A percentile compares a stretch with the other conserved stretches of the same genome.
phyloP scores from a whole-genome alignment of 441 rosid species.

The Adansonia rubrostipa region DNA sequence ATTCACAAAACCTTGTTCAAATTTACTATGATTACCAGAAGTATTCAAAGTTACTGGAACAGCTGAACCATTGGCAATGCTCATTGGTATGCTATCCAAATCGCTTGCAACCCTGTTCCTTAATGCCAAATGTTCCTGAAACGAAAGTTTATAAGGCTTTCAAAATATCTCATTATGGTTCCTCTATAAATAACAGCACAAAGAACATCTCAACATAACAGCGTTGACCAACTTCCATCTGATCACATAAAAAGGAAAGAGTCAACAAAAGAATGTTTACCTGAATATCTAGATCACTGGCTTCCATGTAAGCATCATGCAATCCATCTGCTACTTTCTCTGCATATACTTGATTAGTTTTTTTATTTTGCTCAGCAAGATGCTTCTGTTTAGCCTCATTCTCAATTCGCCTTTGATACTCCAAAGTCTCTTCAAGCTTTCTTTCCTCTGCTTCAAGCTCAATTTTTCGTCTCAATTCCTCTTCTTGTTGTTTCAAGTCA shows the following conservation, averaged over 20 bases:
- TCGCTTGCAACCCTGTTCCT: slow-evolving; percentile 39
- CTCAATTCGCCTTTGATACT: slow-evolving; percentile 89
- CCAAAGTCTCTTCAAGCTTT: slow-evolving; percentile 84
- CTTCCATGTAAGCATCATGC: slow-evolving; percentile 39
- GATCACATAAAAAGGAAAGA: slow-evolving; percentile 8
- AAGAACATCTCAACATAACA: neutral
- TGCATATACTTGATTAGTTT: slow-evolving; percentile 41
- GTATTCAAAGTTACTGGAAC: slow-evolving; percentile 23
- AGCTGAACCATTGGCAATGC: slow-evolving; percentile 31
- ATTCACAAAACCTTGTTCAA: slow-evolving; percentile 47
- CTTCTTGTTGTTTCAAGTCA: slow-evolving; percentile 67
- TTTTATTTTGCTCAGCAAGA: slow-evolving; percentile 80
- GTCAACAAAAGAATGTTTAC: slow-evolving; percentile 38
- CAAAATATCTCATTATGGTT: neutral
- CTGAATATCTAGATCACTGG: slow-evolving; percentile 36
- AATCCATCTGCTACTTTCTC: slow-evolving; percentile 42
- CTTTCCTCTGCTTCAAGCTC: slow-evolving; percentile 92
- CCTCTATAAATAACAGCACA: slow-evolving; percentile 6
- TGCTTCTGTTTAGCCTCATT: slow-evolving; percentile 89
- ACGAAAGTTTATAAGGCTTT: slow-evolving; percentile 30
- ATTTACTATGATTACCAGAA: slow-evolving; percentile 31
- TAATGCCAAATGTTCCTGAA: slow-evolving; percentile 38
- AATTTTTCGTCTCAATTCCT: slow-evolving; percentile 67
- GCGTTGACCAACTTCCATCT: slow-evolving; percentile 22
- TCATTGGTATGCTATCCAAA: slow-evolving; percentile 34